Conservation (phyloP, 805 yeast species). For the Tetrapisispora namnaoensis region DNA sequence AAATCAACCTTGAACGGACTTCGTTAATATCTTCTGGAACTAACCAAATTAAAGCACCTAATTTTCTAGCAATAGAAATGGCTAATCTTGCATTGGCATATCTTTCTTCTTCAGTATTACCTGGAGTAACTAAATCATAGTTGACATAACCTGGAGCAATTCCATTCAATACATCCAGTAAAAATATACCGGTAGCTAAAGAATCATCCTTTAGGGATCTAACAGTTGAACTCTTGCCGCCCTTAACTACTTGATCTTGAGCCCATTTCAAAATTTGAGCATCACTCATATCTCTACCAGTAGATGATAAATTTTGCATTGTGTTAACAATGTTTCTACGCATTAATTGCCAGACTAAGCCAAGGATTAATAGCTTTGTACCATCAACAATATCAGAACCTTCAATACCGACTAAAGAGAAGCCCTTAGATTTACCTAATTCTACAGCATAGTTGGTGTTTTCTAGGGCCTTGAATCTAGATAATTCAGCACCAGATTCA, state of each 20-base stretch:
- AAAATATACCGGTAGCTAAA: slow-evolving; percentile 66
- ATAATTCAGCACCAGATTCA: slow-evolving; percentile 59
- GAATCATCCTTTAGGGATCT: slow-evolving; percentile 82
- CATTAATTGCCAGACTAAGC: slow-evolving; percentile 97
- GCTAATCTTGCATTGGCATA: slow-evolving; percentile 95
- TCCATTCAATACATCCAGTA: slow-evolving; percentile 85
- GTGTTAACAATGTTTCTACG: slow-evolving; percentile 88
- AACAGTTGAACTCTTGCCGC: slow-evolving; percentile 63
- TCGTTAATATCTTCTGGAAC: slow-evolving; percentile 99
- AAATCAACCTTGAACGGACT: slow-evolving; percentile 85
- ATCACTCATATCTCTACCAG: slow-evolving; percentile 72
- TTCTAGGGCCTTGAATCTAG: slow-evolving; percentile 90
- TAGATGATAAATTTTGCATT: slow-evolving; percentile 56
- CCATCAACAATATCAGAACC: slow-evolving; percentile 97
- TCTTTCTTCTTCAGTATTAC: slow-evolving; percentile 70
- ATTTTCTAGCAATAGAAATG: slow-evolving; percentile 93
- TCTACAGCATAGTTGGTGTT: slow-evolving; percentile 98
- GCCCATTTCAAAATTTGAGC: slow-evolving; percentile 91
- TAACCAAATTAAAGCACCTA: slow-evolving; percentile 96
- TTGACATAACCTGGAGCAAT: slow-evolving; percentile 97
- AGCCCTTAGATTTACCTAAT: slow-evolving; percentile 83
- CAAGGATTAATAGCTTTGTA: slow-evolving; percentile 76
- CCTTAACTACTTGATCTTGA: slow-evolving; percentile 70
- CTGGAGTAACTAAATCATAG: slow-evolving; percentile 79
- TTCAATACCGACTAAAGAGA: slow-evolving; percentile 94